Evolutionary conservation across 257 asterid species (phyloP), one percentile per base, ranked within the genome.

Genomic region (Scutellaria galericulata): DNA sequence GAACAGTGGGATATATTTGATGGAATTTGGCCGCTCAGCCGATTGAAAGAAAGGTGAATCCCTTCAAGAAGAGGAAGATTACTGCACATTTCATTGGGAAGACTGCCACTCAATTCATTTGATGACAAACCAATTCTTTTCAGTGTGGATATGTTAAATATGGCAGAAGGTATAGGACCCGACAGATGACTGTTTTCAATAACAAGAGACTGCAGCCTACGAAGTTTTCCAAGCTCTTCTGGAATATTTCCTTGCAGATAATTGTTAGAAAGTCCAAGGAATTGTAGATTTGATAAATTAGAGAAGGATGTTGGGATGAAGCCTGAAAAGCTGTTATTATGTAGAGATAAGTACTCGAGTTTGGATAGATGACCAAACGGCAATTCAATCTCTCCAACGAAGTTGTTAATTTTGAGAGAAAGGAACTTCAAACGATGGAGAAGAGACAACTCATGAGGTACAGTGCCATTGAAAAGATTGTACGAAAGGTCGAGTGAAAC

Each of bases 261-360:
- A 39, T 74, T 74, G 55, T 9, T 27, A 5, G 54, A 18, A 24
- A 75, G 12, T 10, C 50, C 35, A 51, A 76, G 64, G 1, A 15
- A 13, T 20, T 70, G 40, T 2, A 60, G 60, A 42, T 52, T 62
- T 6, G 76, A 31, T 5, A 57, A 45, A 41, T 75, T 75, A 7
- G 72, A 61, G 40, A 76, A 7, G 39, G 66, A 53, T 4, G 0
- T 10, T 0, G 72, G 77, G 67, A 70, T 64, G 39, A 40, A 27
- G 11, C 73, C 68, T 0, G 71, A 42, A 7, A 77, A 64, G n/a
- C 63, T 77, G 55, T 77, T 77, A 8, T 70, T 77, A 7, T 10
- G 5, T 4, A 70, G 55, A 53, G 50, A n/a, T 6, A 66, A 15
- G 52, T 20, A 5, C 41, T 57, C 20, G 9, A 75, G 68, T 7